Conservation (phyloP, 1,284 basidiomycete species). For the Waitea zeae region DNA sequence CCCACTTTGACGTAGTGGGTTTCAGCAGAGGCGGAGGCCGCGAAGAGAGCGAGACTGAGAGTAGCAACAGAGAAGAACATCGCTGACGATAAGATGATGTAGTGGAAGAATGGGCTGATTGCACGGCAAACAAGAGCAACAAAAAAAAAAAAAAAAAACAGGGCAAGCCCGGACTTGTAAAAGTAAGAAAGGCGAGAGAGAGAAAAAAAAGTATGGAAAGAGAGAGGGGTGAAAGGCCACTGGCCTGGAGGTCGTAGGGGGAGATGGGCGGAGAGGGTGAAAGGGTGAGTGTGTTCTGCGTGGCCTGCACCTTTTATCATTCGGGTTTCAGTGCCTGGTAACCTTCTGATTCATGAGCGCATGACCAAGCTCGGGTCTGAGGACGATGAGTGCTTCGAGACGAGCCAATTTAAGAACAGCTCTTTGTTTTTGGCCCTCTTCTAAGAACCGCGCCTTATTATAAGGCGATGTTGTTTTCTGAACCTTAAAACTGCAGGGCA, state of each 20-base stretch:
- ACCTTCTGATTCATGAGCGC: no score
- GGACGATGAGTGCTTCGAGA: no score
- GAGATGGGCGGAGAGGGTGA: not conserved
- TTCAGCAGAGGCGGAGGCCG: slow-evolving; percentile 24
- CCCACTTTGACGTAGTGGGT: slow-evolving; percentile 37
- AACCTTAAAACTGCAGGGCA: no score
- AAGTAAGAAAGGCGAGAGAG: not conserved
- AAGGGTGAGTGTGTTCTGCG: no score
- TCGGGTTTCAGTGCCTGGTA: no score
- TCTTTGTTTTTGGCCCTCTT: no score
- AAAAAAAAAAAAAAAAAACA: not conserved
- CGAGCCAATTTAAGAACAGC: no score
- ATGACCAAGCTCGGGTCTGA: no score
- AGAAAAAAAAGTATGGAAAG: not conserved
- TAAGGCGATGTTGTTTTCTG: no score
- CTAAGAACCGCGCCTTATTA: no score
- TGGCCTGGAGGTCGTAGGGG: not conserved
- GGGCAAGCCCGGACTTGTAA: not conserved
- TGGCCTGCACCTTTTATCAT: no score
- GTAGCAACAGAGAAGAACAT: slow-evolving; percentile 21
- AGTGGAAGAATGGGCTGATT: not conserved
- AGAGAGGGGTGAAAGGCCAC: no score
- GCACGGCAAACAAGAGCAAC: not conserved
- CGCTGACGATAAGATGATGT: slow-evolving; percentile 20
- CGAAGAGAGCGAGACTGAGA: slow-evolving; percentile 25